A percentile compares a stretch with the other conserved stretches of the same genome.
Evolutionary conservation across 2,329 filamentous ascomycete species (phyloP).

Genomic region (Exserohilum rostratum): DNA sequence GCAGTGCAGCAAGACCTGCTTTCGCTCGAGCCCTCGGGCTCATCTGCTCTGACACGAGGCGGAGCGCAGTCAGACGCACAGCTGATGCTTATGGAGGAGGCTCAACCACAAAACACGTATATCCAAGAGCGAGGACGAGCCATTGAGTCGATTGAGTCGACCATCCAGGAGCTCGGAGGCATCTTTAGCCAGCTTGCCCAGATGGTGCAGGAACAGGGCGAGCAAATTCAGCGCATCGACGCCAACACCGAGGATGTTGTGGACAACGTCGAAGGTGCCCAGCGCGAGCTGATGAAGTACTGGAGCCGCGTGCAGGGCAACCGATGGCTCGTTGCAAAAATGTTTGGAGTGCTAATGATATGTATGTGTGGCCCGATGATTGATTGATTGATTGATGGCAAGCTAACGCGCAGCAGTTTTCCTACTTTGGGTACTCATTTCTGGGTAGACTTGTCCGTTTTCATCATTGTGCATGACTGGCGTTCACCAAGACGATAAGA

Average conservation of each 20-base stretch:
- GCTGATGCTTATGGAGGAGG: slow-evolving; percentile 86
- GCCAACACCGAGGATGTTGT: slow-evolving; percentile 98
- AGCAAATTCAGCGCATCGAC: slow-evolving; percentile 97
- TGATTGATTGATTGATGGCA: slow-evolving; percentile 12
- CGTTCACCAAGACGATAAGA: slow-evolving; percentile 29
- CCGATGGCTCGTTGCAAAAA: slow-evolving; percentile 86
- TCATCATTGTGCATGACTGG: slow-evolving; percentile 17
- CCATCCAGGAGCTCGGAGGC: slow-evolving; percentile 86
- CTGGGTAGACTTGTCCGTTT: slow-evolving; percentile 51
- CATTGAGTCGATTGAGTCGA: slow-evolving; percentile 95
- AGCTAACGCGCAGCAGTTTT: slow-evolving; percentile 41
- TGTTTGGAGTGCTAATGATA: slow-evolving; percentile 92
- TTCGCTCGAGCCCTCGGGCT: slow-evolving; percentile 74
- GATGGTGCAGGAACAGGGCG: slow-evolving; percentile 97
- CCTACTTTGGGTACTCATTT: slow-evolving; percentile 71
- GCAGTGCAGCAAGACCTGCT: slow-evolving; percentile 68
- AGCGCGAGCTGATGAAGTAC: slow-evolving; percentile 94
- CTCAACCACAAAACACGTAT: slow-evolving; percentile 82
- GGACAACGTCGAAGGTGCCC: slow-evolving; percentile 96
- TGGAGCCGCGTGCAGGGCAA: slow-evolving; percentile 95
- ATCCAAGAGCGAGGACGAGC: slow-evolving; percentile 93
- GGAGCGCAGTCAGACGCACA: slow-evolving; percentile 78
- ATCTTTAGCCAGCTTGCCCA: slow-evolving; percentile 94
- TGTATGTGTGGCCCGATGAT: slow-evolving; percentile 57
- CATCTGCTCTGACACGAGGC: slow-evolving; percentile 52